Base-by-base conservation (phyloP, 2,329 filamentous ascomycete genomes). In the Arthroderma uncinatum region DNA sequence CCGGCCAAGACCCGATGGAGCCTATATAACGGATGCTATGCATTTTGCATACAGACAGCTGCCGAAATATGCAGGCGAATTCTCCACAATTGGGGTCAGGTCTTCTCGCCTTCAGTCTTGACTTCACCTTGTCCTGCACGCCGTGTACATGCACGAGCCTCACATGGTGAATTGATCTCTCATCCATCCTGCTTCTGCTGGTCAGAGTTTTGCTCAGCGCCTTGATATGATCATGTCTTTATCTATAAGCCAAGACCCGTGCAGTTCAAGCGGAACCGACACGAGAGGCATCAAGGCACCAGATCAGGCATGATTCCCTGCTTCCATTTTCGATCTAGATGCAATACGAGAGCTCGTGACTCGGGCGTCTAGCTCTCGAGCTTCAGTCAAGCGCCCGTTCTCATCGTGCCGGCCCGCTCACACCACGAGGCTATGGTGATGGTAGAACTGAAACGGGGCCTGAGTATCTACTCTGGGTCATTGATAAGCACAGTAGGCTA, bases 81-180 rank as follows among this genome's bases (percentile, higher is more conserved):
- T 48, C 44, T 48, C 44, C 44, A 48, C 44, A 48, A 25, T 28
- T 48, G 44, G 44, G 44, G 44, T 48, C 44, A 48, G 21, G 9
- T 28, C 12, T 25, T 48, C 44, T 19, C n/a, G 19, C 14, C 37
- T 47, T 21, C 44, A 34, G 6, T 5, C 33, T 48, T 30, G 21
- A 25, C 44, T 30, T 23, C 14, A 19, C n/a, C 23, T n/a, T 10
- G 21, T 8, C 25, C n/a, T 48, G 44, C 23, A 8, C 44, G 23
- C 28, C 44, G 10, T 25, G 21, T 0, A 5, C 10, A 8, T 34
- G 33, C 6, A 12, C 33, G 6, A 6, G 33, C 12, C 23, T 4
- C 44, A 42, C 44, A 21, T 48, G 44, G 21, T n/a, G 14, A 10
- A 48, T 48, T 42, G 39, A 21, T 4, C 39, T 42, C 19, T 23